These are phyloP conservation scores for Coffea eugenioides DNA, from an alignment of 257 asterid species.

Conservation along the genomic window DNA sequence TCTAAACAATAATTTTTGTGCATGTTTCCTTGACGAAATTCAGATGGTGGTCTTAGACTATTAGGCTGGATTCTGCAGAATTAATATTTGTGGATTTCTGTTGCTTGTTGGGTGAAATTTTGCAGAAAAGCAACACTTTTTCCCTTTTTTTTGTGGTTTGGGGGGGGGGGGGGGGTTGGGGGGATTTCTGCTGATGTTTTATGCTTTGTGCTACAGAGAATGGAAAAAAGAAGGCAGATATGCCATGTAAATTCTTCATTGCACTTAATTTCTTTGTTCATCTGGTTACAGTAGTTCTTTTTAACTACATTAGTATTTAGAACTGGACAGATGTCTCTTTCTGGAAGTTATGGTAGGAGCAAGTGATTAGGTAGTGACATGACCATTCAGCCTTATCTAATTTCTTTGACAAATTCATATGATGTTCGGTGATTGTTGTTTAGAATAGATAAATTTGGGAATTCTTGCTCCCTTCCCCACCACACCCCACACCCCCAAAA, in stretches of 20 bases:
- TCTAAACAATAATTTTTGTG: not conserved
- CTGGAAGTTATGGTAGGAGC: slow-evolving; percentile 5
- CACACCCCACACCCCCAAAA: too few relatives aligned
- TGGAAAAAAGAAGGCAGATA: not conserved
- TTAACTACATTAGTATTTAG: not conserved
- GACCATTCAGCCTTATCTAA: not conserved
- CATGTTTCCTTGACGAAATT: not conserved
- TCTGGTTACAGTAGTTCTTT: not conserved
- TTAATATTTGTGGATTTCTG: not conserved
- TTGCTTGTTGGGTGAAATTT: not conserved
- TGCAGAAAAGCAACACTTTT: not conserved
- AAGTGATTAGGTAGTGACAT: not conserved
- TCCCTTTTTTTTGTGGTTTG: too few relatives aligned
- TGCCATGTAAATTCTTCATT: not conserved
- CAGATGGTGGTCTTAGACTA: not conserved
- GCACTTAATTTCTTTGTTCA: slow-evolving; percentile 6
- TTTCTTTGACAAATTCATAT: not conserved
- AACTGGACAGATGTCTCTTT: not conserved
- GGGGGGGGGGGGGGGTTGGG: too few relatives aligned
- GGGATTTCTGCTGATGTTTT: not conserved
- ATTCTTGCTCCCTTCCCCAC: not conserved
- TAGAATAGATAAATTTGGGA: not conserved
- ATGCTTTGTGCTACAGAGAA: not conserved
- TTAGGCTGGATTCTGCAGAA: not conserved
- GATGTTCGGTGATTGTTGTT: not conserved